Evolutionary conservation across 2,329 filamentous ascomycete species (phyloP), one percentile per base, ranked within the genome.

Genomic region (Xylaria sp.): DNA sequence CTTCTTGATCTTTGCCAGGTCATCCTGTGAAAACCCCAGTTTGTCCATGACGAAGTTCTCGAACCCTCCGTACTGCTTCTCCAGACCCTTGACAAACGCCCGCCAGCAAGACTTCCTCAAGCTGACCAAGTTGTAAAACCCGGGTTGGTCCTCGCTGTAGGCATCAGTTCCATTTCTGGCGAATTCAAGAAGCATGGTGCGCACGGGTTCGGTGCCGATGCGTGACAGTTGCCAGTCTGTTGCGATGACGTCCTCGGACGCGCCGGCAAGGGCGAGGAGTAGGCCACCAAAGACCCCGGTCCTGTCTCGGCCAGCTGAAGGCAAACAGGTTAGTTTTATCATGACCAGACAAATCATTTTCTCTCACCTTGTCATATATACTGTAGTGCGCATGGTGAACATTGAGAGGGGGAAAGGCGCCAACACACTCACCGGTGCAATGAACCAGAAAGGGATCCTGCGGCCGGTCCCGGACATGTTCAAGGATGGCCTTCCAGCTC

Each of bases 141-240:
- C 86, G 0, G 85, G 84, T 39, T 81, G 79, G 2, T 83, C 79
- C 0, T 79, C 72, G 60, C 79, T 78, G 32, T 75, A 73, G 20
- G 80, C 77, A 8, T 80, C 79, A 0, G 82, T 73, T 28, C 80
- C 82, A 37, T 76, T 73, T 68, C 81, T 74, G 13, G 84, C 82
- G 63, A 83, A 84, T 4, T 76, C 74, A 13, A 86, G 70, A 5
- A 89, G 82, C 71, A 81, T 80, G 67, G 84, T 81, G 23, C 86
- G 84, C 7, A 83, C 84, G 32, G 83, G 82, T 77, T 88, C 87
- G 0, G 80, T 82, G 37, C 86, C 86, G 69, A 89, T 81, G 34
- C 87, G 82, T 10, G 86, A 87, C 34, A 89, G 80, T 76, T 87
- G 79, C 78, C 85, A 89, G 78, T 89, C 87, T 52, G 84, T 77